A percentile compares a stretch with the other conserved stretches of the same genome.
Conservation (phyloP, 2,329 filamentous ascomycete genomes). For the Diaporthe humulicola region DNA sequence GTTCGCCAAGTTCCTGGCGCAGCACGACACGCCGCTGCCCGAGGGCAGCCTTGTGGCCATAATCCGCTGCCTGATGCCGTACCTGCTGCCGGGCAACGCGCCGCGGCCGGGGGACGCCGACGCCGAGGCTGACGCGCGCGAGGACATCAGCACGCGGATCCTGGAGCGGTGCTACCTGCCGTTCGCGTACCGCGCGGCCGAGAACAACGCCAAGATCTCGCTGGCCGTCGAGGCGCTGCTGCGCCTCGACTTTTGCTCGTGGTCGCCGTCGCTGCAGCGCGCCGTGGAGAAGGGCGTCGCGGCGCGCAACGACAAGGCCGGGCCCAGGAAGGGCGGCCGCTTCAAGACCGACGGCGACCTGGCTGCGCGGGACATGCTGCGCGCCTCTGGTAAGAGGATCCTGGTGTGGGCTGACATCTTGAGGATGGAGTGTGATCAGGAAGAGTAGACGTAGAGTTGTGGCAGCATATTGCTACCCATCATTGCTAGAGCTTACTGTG, state of each 20-base stretch:
- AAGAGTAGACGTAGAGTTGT: background rate
- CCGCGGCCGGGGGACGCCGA: conserved; percentile 58
- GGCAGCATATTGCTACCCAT: background rate
- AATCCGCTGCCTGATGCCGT: conserved; percentile 58
- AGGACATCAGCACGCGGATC: conserved; percentile 59
- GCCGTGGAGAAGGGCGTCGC: conserved; percentile 62
- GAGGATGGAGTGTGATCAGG: conserved; percentile 22
- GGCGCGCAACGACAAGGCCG: conserved; percentile 63
- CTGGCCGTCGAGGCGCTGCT: conserved; percentile 76
- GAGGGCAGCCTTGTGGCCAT: conserved; percentile 58
- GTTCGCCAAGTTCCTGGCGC: conserved; percentile 68
- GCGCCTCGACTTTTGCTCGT: conserved; percentile 62
- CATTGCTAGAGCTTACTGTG: conserved; percentile 1
- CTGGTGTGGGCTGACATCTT: conserved; percentile 27
- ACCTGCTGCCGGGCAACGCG: conserved; percentile 58
- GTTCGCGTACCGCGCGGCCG: conserved; percentile 72
- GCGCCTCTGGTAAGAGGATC: conserved; percentile 34
- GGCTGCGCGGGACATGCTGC: conserved; percentile 35
- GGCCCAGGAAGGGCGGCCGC: conserved; percentile 53
- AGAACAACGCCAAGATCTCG: conserved; percentile 81
- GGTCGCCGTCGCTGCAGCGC: conserved; percentile 52
- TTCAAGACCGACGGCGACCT: conserved; percentile 42
- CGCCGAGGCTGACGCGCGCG: conserved; percentile 50
- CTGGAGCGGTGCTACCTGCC: conserved; percentile 73
- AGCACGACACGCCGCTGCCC: conserved; percentile 53